Conservation (phyloP, 495 filamentous ascomycete genomes). For the Aspergillus wentii region DNA sequence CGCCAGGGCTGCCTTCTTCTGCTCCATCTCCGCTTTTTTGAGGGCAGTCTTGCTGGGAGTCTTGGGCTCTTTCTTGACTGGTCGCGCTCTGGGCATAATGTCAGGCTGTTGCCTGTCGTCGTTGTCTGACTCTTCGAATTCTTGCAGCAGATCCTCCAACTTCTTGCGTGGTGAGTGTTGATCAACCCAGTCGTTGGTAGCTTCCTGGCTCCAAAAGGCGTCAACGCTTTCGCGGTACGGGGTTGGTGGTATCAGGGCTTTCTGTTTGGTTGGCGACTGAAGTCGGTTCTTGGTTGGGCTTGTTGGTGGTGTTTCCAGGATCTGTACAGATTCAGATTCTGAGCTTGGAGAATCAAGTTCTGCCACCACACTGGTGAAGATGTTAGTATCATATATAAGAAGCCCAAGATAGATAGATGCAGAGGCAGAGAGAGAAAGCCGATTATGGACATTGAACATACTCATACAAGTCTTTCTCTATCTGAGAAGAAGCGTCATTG, state of each 20-base stretch:
- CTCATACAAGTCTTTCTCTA: constrained; percentile 15
- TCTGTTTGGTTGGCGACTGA: constrained; percentile 50
- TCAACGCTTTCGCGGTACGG: constrained; percentile 66
- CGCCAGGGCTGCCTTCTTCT: constrained; percentile 34
- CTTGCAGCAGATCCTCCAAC: constrained; percentile 22
- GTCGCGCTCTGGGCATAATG: constrained; percentile 5
- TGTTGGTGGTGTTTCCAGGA: constrained; percentile 35
- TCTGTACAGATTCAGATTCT: constrained; percentile 9
- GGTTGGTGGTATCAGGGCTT: constrained; percentile 42
- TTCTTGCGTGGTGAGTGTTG: constrained; percentile 65
- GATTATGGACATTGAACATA: constrained; percentile 14
- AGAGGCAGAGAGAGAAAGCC: no score
- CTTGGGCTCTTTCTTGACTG: constrained; percentile 21
- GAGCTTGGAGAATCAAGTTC: constrained; percentile 18
- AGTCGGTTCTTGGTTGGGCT: constrained; percentile 41
- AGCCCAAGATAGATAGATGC: no score
- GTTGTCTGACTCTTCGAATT: constrained; percentile 27
- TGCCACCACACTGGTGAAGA: constrained; percentile 10
- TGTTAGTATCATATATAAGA: constrained; percentile 17
- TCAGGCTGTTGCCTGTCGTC: constrained; percentile 12
- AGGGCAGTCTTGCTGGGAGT: constrained; percentile 38
- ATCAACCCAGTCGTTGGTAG: constrained; percentile 79
- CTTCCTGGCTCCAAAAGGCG: constrained; percentile 73
- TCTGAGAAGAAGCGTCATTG: constrained; percentile 17
- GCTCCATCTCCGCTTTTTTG: constrained; percentile 38